Evolutionary conservation across 805 yeast species (phyloP), one percentile per base, ranked within the genome.

Genomic region (Candida andamanensis): DNA sequence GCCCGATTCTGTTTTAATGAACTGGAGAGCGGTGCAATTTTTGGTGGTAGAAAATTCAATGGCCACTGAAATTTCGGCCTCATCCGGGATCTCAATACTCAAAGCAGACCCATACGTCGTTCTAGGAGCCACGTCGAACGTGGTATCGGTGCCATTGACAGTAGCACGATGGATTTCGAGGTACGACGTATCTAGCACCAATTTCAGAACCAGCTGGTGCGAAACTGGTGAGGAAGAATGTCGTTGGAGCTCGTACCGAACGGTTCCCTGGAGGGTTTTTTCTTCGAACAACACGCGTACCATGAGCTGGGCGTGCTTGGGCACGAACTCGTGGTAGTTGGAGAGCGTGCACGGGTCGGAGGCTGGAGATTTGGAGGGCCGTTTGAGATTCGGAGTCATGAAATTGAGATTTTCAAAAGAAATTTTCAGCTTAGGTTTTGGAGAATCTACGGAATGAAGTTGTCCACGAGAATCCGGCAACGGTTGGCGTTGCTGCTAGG

Each of bases 21-120:
- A 58, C 41, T 58, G 65, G 20, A 58, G 38, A 4, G 65, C 62
- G 3, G 63, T 58, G 35, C 60, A 49, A 26, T 49, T 42, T 5
- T 47, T 45, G 10, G 65, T 58, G 33, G 65, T 58, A 6, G 42
- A 14, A 30, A 47, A 58, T 7, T 22, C 29, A 21, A 58, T 39
- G 25, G 36, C 33, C 12, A 55, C 41, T 9, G 17, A n/a, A n/a
- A 47, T 18, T 12, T 31, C 28, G 32, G 5, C 20, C 6, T 12
- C 12, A 11, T 3, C 10, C 16, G 25, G 25, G 7, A 47, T 22
- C 11, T 40, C 38, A 17, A 58, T 42, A 10, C 35, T 32, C 35
- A 58, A 47, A 14, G 51, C 42, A 14, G 52, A 40, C 3, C 65
- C 65, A 35, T 45, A 54, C 10, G 39, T 39, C 4, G 26, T 18